Base-by-base conservation (phyloP, 192 early-diverging fungal genomes). In the Coemansia guatemalensis region DNA sequence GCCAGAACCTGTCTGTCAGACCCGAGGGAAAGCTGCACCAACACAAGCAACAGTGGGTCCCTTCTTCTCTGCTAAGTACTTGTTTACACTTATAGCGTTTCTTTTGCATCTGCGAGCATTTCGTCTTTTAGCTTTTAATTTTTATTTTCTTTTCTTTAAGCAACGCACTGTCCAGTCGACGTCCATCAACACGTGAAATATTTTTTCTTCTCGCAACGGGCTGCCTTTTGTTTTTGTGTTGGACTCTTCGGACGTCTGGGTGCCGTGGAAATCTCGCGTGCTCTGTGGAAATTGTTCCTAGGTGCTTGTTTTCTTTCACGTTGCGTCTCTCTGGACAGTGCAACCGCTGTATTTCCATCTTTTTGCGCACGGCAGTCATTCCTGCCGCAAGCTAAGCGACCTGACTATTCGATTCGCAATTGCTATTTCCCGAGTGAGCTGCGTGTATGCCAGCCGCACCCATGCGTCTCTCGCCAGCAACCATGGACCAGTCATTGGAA, bases 381-480 rank as follows among this genome's bases (percentile, higher is more conserved):
- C 1, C 39, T 44, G 39, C 14, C 17, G 14, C 39, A 44, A 44
- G 14, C 14, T 44, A 30, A 44, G 39, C 39, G 14, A 4, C 14
- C 39, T 44, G 39, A 12, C 39, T 44, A 44, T 44, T 44, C 14
- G 12, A 17, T 12, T 4, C 54, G n/a, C 32, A 33, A 11, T 33
- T 35, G 54, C 5, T 33, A 54, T n/a, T 54, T 54, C 9, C 39
- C 39, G 14, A 44, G 39, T 11, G 39, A 44, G 39, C 39, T 44
- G 39, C 39, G 39, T 17, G 18, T 18, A 54, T 64, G 62, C 26
- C 53, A 48, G 47, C 54, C 33, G 26, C 58, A 49, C 64, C 53
- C 22, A 66, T 66, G 68, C 73, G 59, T 14, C 51, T 60, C 12
- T 69, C 64, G 26, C 47, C 62, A 9, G 58, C 67, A 69, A 58